These are phyloP conservation scores for Cadophora sp. DNA, from an alignment of 2,329 filamentous ascomycete genomes.

Conservation along the genomic window DNA sequence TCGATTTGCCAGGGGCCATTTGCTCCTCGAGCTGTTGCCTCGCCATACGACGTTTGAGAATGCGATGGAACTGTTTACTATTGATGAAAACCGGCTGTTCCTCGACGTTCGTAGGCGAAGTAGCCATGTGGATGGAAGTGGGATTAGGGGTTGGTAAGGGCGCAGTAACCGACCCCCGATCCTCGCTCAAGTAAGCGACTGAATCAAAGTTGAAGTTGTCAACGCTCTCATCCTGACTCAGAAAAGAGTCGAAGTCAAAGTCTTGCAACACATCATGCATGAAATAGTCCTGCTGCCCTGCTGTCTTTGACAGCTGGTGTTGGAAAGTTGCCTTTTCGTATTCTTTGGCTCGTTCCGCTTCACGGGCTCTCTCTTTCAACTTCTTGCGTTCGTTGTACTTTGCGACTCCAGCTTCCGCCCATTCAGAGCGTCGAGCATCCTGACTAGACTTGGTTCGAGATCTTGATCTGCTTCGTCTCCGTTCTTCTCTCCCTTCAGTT, in stretches of 20 bases:
- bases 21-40: constrained; percentile 14
- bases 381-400: no score
- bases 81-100: constrained; percentile 22
- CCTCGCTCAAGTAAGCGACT: no score
- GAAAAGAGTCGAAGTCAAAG: constrained; percentile 71
- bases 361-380: not conserved
- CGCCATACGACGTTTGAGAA: constrained; percentile 24
- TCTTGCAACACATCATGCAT: constrained; percentile 61
- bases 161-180: not conserved
- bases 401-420: no score
- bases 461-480: no score
- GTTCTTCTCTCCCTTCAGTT: no score
- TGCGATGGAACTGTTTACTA: constrained; percentile 27
- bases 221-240: constrained; percentile 53
- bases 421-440: no score
- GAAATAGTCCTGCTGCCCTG: not conserved
- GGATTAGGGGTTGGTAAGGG: not conserved
- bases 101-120: not conserved
- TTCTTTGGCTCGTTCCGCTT: not conserved
- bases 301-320: no score
- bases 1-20: not conserved
- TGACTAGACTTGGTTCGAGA: no score
- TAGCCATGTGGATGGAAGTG: not conserved
- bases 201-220: constrained; percentile 1
- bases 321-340: no score